phyloP scores from a whole-genome alignment of 2,329 filamentous ascomycete genomes.

The Neurospora crassa region DNA sequence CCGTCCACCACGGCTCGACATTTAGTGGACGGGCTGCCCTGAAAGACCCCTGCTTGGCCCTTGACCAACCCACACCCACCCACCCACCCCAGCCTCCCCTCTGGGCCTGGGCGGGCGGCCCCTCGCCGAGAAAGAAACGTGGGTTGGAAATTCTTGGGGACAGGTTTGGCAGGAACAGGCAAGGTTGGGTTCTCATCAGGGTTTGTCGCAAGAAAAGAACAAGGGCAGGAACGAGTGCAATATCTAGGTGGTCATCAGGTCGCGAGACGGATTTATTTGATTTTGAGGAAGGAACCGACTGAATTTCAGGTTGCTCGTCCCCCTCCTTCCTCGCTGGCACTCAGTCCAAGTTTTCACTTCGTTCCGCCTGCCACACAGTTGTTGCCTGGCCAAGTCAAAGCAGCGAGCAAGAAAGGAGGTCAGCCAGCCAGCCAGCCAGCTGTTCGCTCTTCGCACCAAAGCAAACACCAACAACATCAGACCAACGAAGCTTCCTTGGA shows the following conservation, averaged over 20 bases:
- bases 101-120: not conserved
- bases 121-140: not conserved
- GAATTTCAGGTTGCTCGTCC: not conserved
- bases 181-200: not conserved
- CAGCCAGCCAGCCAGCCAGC: not conserved
- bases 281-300: not conserved
- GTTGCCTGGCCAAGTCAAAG: not conserved
- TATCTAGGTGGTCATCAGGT: not conserved
- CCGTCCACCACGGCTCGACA: not conserved
- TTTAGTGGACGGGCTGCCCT: not conserved
- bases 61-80: not conserved
- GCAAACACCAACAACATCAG: not conserved
- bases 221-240: not conserved
- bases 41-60: not conserved
- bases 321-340: not conserved
- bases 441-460: not conserved
- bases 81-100: not conserved
- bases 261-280: not conserved
- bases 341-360: not conserved
- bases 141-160: not conserved
- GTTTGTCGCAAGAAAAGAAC: not conserved
- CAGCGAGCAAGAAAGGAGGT: not conserved
- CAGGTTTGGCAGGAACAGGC: not conserved
- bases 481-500: not conserved
- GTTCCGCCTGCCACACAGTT: not conserved